Evolutionary conservation across 805 yeast species (phyloP), one percentile per base, ranked within the genome.

Genomic region (Metschnikowia continentalis): DNA sequence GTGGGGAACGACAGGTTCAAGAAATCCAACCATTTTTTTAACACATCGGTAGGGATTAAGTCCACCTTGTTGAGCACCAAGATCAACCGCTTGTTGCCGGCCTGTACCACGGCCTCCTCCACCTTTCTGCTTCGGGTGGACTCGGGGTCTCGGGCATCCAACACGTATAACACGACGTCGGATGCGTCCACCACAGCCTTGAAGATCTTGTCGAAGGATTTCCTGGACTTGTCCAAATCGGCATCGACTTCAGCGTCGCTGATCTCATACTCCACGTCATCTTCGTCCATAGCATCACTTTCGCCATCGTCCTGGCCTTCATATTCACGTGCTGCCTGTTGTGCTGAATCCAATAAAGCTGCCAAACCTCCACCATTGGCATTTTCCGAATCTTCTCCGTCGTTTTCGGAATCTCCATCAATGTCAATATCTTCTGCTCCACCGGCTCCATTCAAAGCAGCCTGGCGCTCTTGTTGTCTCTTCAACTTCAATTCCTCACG

Each of bases 91-190:
- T 94, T 94, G 48, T 83, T 83, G 53, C 88, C 87, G 60, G 82
- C 80, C 63, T 84, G 86, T 53, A 91, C 71, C 42, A 94, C 90
- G 2, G 95, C 88, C 66, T 89, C 87, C 75, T 94, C 99, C 39
- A 94, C 91, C 65, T 83, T 89, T 66, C 84, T 82, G 7, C 97
- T 90, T 64, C 99, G 82, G 2, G 98, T 92, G 17, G 90, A 84
- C 68, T 89, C 96, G 49, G 99, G 99, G 69, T 94, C 97, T 69
- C 99, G 84, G 1, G 99, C 96, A 71, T 92, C 99, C 63, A 92
- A 74, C n/a, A 92, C 97, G 64, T 94, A 92, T 50, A 91, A 76
- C 17, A 92, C 76, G 49, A 92, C 96, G 66, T 92, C 99, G 1
- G 97, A 77, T 20, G 90, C 86, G 54, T 90, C 97, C 20, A 94